A percentile compares a stretch with the other conserved stretches of the same genome.
Conservation (phyloP, 1,139 yeast species). For the Nakaseomyces glabratus region DNA sequence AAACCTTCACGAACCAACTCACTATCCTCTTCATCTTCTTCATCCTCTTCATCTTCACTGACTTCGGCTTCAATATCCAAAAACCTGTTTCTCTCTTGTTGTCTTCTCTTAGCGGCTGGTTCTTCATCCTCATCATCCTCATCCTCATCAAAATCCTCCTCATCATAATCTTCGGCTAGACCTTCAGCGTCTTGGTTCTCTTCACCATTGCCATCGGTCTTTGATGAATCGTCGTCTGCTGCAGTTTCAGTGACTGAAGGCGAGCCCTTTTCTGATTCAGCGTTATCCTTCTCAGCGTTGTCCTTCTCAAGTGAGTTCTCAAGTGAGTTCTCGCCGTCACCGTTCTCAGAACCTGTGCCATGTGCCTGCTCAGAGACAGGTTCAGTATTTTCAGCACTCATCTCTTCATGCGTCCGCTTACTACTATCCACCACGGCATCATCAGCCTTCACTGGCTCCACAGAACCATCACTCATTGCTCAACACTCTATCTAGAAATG, state of each 20-base stretch:
- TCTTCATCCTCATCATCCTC: slow-evolving; percentile 58
- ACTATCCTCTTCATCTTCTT: slow-evolving; percentile 88
- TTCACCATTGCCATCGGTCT: slow-evolving; percentile 15
- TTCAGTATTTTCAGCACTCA: no score
- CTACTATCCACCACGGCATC: slow-evolving; percentile 1
- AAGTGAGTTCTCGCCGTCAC: no score
- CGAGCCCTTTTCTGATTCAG: slow-evolving; percentile 4
- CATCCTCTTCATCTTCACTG: slow-evolving; percentile 96
- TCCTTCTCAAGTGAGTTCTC: neutral
- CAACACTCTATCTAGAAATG: no score
- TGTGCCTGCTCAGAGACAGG: no score
- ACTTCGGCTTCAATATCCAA: slow-evolving; percentile 99
- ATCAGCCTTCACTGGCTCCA: neutral
- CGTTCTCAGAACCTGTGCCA: no score
- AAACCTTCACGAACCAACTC: slow-evolving; percentile 79
- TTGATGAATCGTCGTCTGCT: slow-evolving; percentile 7
- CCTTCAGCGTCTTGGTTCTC: slow-evolving; percentile 29
- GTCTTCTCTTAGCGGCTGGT: slow-evolving; percentile 51
- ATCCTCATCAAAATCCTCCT: slow-evolving; percentile 42
- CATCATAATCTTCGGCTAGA: slow-evolving; percentile 31
- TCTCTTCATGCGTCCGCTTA: slow-evolving; percentile 5
- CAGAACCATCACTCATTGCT: no score
- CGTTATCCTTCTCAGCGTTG: neutral
- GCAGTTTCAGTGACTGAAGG: slow-evolving; percentile 6
- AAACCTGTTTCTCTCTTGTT: slow-evolving; percentile 77